Percentiles rank a stretch among this genome's conserved stretches.
Conservation (phyloP, 257 asterid species). For the Jacaranda mimosifolia region DNA sequence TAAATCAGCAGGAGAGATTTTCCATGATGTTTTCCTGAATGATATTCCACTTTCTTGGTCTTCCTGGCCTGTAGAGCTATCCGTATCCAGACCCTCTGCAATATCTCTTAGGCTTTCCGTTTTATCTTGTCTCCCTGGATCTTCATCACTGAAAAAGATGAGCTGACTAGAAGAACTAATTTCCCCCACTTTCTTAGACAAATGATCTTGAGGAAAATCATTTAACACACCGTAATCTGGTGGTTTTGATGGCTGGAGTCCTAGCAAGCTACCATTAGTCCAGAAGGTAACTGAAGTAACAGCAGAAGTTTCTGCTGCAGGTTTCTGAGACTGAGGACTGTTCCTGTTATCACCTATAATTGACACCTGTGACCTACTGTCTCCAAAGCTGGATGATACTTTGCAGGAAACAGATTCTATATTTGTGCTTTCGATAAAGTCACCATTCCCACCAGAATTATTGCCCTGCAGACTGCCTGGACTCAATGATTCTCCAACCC, state of each 20-base stretch:
- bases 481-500: conserved; percentile 31
- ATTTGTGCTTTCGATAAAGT: conserved; percentile 34
- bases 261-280: conserved; percentile 81
- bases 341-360: conserved; percentile 36
- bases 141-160: not conserved
- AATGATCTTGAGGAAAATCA: conserved; percentile 37
- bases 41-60: conserved; percentile 42
- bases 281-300: conserved; percentile 53
- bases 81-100: conserved; percentile 22
- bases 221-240: conserved; percentile 55
- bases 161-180: conserved; percentile 30
- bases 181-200: conserved; percentile 32
- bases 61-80: conserved; percentile 41
- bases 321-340: conserved; percentile 44
- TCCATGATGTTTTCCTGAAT: conserved; percentile 51
- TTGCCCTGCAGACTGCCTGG: conserved; percentile 30
- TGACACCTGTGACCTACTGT: conserved; percentile 30
- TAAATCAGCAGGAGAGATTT: conserved; percentile 56
- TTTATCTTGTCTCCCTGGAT: conserved; percentile 37
- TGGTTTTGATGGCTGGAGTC: conserved; percentile 77
- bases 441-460: conserved; percentile 38
- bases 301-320: conserved; percentile 50
- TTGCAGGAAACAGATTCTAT: conserved; percentile 35
- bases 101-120: conserved; percentile 31
- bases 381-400: conserved; percentile 37